Conservation (phyloP, 1,284 basidiomycete genomes). For the Cutaneotrichosporon mucoides region DNA sequence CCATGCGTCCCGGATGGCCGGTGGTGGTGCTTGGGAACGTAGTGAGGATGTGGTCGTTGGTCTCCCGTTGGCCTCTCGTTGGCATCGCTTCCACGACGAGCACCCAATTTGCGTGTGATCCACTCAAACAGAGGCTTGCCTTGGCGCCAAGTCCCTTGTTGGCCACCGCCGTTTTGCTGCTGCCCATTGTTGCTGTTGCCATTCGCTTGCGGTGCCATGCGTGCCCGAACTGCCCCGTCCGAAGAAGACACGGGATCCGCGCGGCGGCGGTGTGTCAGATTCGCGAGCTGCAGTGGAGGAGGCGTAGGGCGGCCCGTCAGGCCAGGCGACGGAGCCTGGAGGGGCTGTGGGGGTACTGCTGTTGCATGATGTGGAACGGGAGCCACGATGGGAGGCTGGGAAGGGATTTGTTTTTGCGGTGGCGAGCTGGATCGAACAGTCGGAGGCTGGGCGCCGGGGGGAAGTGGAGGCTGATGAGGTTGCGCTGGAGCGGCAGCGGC, state of each 20-base stretch:
- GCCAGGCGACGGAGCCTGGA: not conserved
- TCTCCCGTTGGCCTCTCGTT: slow-evolving; percentile 7
- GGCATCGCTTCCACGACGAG: slow-evolving; percentile 25
- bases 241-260: not conserved
- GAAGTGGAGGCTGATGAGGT: not conserved
- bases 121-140: slow-evolving; percentile 81
- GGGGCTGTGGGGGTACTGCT: not conserved
- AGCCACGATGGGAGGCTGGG: not conserved
- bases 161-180: not conserved
- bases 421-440: not conserved
- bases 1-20: not conserved
- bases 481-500: not conserved
- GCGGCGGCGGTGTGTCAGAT: slow-evolving; percentile 1
- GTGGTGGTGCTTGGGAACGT: slow-evolving; percentile 2
- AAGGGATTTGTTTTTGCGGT: not conserved
- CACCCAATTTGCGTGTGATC: slow-evolving; percentile 74
- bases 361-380: not conserved
- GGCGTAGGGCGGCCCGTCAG: not conserved
- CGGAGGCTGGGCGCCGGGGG: not conserved
- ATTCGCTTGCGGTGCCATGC: not conserved
- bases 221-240: slow-evolving; percentile 1
- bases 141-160: not conserved
- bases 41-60: not conserved
- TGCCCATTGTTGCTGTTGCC: not conserved
- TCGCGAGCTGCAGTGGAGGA: not conserved